Base-by-base conservation (phyloP, 106 monocot species). In the Cymbidium sinense region DNA sequence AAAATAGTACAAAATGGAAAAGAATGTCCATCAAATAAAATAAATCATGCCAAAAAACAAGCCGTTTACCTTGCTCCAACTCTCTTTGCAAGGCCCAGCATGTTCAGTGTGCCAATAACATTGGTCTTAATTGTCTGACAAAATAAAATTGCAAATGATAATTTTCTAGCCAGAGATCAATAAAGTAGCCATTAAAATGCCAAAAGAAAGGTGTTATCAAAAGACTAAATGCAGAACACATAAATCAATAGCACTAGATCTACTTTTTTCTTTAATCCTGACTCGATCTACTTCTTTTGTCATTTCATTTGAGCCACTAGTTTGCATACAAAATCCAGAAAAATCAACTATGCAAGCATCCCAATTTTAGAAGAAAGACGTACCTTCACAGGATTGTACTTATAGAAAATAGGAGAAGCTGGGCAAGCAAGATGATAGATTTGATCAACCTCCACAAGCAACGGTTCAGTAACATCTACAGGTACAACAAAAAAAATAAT, bases 401-500 rank as follows among this genome's bases (percentile, higher is more conserved):
- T 98, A 84, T 98, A 98, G 79, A 98, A 98, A 73, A 98, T 98
- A 47, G 96, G 96, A 77, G 96, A 98, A 34, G 96, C 96, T 54
- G 96, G 96, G 47, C 96, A 98, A 70, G 96, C 96, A 79, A 98
- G 90, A 82, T 98, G 96, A 82, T 98, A 98, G 21, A 98, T 98
- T 79, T 98, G 96, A 86, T 98, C 96, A 73, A 98, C 94, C 81
- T 98, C 96, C 44, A 98, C 85, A 25, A 98, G 81, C 78, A 98
- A 88, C 18, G 96, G 81, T 50, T 98, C 86, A 0, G 96, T 94
- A 78, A 94, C 89, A 94, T 98, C 96, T 98, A 79, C 39, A 90
- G 74, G 29, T 7, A 76, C 81, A 71, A 36, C 13, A 71, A 9
- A 35, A n/a, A 34, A n/a, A 29, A 12, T 21, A 39, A 17, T 71